phyloP scores from a whole-genome alignment of 73 alveolate genomes.

The Paramecium pentaurelia region DNA sequence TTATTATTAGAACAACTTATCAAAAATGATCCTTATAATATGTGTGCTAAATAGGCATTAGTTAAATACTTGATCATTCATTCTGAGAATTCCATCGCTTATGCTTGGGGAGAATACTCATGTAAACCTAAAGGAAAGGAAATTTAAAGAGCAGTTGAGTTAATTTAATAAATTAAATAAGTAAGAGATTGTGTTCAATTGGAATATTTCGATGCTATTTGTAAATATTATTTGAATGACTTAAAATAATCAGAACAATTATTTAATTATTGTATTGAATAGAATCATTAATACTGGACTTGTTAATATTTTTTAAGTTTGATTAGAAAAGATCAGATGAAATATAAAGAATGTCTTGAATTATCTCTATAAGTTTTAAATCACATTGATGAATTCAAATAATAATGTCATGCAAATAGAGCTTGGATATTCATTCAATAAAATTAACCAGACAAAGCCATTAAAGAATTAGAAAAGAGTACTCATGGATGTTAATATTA shows the following conservation, averaged over 20 bases:
- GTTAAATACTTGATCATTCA: not conserved
- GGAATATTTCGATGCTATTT: not conserved
- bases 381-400: not conserved
- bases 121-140: not conserved
- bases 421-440: not conserved
- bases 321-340: not conserved
- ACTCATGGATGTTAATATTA: conserved; percentile 1
- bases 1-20: not conserved
- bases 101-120: not conserved
- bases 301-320: not conserved
- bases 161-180: not conserved
- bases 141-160: not conserved
- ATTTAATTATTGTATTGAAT: not conserved
- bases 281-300: not conserved
- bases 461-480: conserved; percentile 18
- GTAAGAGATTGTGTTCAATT: not conserved
- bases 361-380: not conserved
- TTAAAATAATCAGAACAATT: not conserved
- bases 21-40: not conserved
- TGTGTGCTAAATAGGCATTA: not conserved
- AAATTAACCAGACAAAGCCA: not conserved
- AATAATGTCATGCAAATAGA: not conserved
- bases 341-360: not conserved
- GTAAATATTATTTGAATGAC: not conserved
- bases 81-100: not conserved